These are phyloP conservation scores for Myrmaecium sp. DNA, from an alignment of 2,329 filamentous ascomycete genomes.

Conservation along the genomic window DNA sequence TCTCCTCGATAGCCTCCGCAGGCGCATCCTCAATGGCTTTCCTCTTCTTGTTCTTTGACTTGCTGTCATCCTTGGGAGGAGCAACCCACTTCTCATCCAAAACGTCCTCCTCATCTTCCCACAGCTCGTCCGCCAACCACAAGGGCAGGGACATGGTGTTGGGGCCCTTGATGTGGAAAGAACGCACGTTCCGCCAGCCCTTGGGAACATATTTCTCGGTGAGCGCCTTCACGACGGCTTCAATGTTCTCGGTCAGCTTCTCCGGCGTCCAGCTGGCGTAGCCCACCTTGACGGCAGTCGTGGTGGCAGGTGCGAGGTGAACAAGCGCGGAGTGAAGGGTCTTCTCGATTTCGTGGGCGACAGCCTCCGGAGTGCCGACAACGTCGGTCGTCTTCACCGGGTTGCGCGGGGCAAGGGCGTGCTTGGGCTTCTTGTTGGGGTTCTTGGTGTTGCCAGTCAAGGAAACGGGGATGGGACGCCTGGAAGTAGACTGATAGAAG, in stretches of 20 bases:
- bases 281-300: conserved; percentile 66
- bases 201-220: conserved; percentile 68
- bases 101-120: conserved; percentile 63
- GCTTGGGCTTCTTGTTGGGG: conserved; percentile 24
- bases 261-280: conserved; percentile 56
- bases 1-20: conserved; percentile 29
- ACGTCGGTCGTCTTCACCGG: conserved; percentile 15
- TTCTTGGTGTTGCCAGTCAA: conserved; percentile 47
- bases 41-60: conserved; percentile 5
- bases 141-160: conserved; percentile 82
- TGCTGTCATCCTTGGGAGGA: conserved; percentile 8
- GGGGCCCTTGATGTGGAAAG: conserved; percentile 79
- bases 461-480: conserved; percentile 72
- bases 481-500: conserved; percentile 71
- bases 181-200: conserved; percentile 73
- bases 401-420: conserved; percentile 18
- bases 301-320: conserved; percentile 60
- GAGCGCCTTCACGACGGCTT: conserved; percentile 44
- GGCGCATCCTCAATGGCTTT: conserved; percentile 4
- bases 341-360: conserved; percentile 68
- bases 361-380: conserved; percentile 42
- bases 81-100: conserved; percentile 32
- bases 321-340: conserved; percentile 65
- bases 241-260: conserved; percentile 65
- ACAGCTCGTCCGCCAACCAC: conserved; percentile 85